These are phyloP conservation scores for Tylopilus subfusipes DNA, from an alignment of 768 basidiomycete species.

Conservation along the genomic window DNA sequence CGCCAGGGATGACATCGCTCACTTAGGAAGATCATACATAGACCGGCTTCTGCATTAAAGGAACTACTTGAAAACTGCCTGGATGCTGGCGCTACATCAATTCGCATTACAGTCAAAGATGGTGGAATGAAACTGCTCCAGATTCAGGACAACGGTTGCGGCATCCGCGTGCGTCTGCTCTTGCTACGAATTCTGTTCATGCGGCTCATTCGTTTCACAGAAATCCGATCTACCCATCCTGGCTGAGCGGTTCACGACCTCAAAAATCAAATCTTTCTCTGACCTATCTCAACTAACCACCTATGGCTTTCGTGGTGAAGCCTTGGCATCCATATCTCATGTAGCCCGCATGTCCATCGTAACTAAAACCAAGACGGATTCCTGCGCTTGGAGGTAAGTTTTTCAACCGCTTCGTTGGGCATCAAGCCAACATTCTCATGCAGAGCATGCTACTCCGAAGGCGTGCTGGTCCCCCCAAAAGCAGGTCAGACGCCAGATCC, in stretches of 20 bases:
- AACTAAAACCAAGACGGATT: slow-evolving; percentile 82
- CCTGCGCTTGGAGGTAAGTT: slow-evolving; percentile 91
- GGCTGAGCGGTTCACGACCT: slow-evolving; percentile 94
- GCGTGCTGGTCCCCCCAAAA: slow-evolving; percentile 65
- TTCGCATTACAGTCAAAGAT: slow-evolving; percentile 88
- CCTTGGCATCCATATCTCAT: slow-evolving; percentile 83
- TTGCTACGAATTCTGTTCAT: background rate
- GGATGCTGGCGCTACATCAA: slow-evolving; percentile 88
- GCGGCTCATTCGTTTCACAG: slow-evolving; percentile 40
- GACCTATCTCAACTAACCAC: slow-evolving; percentile 83
- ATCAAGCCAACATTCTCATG: slow-evolving; percentile 5
- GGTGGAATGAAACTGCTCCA: slow-evolving; percentile 93
- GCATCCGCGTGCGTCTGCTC: slow-evolving; percentile 73
- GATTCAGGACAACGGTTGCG: slow-evolving; percentile 95
- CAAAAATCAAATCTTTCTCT: slow-evolving; percentile 82
- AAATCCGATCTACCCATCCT: slow-evolving; percentile 86
- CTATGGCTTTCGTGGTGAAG: slow-evolving; percentile 97
- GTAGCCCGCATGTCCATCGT: slow-evolving; percentile 62
- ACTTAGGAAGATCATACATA: slow-evolving; percentile 66
- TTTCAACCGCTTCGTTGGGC: background rate
- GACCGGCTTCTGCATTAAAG: slow-evolving; percentile 93
- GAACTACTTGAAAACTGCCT: slow-evolving; percentile 93
- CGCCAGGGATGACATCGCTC: background rate
- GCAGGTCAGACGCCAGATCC: slow-evolving; percentile 72
- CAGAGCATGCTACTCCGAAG: slow-evolving; percentile 83